Evolutionary conservation across 805 yeast species (phyloP).

Genomic region (Nakazawaea ambrosiae): DNA sequence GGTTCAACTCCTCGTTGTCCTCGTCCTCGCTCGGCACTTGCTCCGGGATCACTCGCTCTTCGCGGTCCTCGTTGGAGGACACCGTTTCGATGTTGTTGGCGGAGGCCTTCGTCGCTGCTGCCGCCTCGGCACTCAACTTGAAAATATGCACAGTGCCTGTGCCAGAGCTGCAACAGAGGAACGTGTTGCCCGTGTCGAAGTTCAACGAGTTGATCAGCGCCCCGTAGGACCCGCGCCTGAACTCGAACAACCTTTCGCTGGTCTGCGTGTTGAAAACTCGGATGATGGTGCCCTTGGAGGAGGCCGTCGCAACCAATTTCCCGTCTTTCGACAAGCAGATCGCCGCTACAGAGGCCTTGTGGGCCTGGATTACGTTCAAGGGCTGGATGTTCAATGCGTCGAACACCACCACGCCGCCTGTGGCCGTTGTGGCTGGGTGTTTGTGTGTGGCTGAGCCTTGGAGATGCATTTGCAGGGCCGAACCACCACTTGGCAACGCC

Average conservation of each 20-base stretch:
- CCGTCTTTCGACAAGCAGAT: constrained; percentile 72
- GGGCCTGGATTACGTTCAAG: constrained; percentile 77
- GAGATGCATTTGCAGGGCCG: background rate
- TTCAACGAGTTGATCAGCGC: constrained; percentile 71
- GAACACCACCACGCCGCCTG: constrained; percentile 73
- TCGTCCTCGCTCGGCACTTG: background rate
- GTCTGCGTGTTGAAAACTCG: constrained; percentile 68
- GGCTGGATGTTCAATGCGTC: constrained; percentile 73
- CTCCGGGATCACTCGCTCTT: constrained; percentile 12
- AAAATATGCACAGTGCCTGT: constrained; percentile 93
- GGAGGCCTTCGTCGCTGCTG: constrained; percentile 15
- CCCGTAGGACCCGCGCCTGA: constrained; percentile 81
- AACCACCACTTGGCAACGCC: background rate
- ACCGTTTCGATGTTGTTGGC: constrained; percentile 21
- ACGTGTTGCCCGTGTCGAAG: constrained; percentile 63
- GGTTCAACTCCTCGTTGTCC: constrained; percentile 9
- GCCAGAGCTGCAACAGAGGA: constrained; percentile 78
- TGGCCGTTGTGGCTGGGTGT: constrained; percentile 19
- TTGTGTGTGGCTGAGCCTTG: background rate
- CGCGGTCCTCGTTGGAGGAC: constrained; percentile 25
- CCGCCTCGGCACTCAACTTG: constrained; percentile 41
- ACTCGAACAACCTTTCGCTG: constrained; percentile 60
- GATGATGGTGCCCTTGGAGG: constrained; percentile 83
- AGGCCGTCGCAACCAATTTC: constrained; percentile 76
- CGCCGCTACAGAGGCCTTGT: constrained; percentile 67